Evolutionary conservation across 1,284 basidiomycete species (phyloP), one percentile per base, ranked within the genome.

Genomic region (Vanrija humicola): DNA sequence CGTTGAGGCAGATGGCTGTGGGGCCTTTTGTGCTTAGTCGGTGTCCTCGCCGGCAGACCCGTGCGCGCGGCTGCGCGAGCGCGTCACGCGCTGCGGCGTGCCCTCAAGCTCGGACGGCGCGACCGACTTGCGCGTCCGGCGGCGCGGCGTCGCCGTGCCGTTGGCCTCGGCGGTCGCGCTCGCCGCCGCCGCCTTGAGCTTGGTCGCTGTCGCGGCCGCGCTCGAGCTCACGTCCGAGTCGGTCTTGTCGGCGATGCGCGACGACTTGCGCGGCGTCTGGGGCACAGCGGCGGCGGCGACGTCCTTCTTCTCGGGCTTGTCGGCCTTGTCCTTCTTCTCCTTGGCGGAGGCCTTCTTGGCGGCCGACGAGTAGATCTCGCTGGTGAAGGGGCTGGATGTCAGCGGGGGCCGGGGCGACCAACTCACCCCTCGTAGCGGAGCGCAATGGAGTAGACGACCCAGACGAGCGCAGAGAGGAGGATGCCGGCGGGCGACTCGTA

Each of bases 381-480:
- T 70, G 15, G 77, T 78, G 69, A 77, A 79, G 5, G 77, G 77
- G 42, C 77, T 75, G 57, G 16, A 16, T 7, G 23, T 55, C 23
- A 50, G 16, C 12, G 21, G 14, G 18, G 18, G 38, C 40, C 10
- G 29, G 2, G 3, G 6, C 6, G 21, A 8, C 6, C 9, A 19
- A 44, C 85, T 52, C 68, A 93, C 89, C 90, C 91, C 79, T 96
- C 93, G 71, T 83, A 95, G 21, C 80, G 81, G 51, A 95, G 81
- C 3, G 93, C 94, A 58, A 94, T 81, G 49, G 83, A 60, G 73
- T 96, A 97, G 48, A 89, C 85, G 50, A 90, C 72, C 75, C 88
- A 88, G 42, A 96, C 89, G 68, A 89, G 86, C 34, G 82, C 62
- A 5, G 88, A 84, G 64, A 95, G 80, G 56, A 89, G 58, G 15